Evolutionary conservation across 2,329 filamentous ascomycete species (phyloP), one percentile per base, ranked within the genome.

Genomic region (Coniosporium tulheliwenetii): DNA sequence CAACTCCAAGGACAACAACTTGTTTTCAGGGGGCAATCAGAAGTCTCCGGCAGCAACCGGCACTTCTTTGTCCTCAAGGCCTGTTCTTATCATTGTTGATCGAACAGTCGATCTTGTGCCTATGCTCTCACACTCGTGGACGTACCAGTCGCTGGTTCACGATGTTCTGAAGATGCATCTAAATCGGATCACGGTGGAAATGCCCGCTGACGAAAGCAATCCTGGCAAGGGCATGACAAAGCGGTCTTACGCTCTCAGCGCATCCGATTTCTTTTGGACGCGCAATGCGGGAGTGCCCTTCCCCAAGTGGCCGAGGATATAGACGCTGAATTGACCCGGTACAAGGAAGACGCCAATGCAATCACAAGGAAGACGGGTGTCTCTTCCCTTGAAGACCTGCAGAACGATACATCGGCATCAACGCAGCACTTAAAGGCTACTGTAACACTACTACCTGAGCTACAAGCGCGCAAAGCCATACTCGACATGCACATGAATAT

Each of bases 401-500:
- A 91, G 51, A 86, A 85, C 48, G 87, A 95, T 54, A 85, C 82
- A 1, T 83, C 81, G 50, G 79, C 85, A 33, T 93, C 85, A 43
- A 87, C 91, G 12, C 85, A 93, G 52, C 91, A 98, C 58, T 72
- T 98, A 37, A 98, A 96, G 62, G 85, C 87, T 3, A 93, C 89
- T 10, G 94, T 98, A 51, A 93, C 89, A 0, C 67, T 94, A 15
- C 69, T 98, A 10, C 93, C 91, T 0, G 89, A 96, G 59, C 70
- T 98, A 48, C 73, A 86, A 47, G 91, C 96, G 60, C 79, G 91
- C 44, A 98, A 98, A 58, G 79, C 80, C n/a, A 74, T 81, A 14
- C 73, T 98, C 5, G 91, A 95, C 56, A 96, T 95, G 83, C 91
- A 98, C 59, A 98, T 98, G 91, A 95, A 93, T 57, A 94, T 96